Percentiles rank a stretch among this genome's conserved stretches.
Evolutionary conservation across 2,329 filamentous ascomycete species (phyloP).

Genomic region (Monilinia aucupariae): DNA sequence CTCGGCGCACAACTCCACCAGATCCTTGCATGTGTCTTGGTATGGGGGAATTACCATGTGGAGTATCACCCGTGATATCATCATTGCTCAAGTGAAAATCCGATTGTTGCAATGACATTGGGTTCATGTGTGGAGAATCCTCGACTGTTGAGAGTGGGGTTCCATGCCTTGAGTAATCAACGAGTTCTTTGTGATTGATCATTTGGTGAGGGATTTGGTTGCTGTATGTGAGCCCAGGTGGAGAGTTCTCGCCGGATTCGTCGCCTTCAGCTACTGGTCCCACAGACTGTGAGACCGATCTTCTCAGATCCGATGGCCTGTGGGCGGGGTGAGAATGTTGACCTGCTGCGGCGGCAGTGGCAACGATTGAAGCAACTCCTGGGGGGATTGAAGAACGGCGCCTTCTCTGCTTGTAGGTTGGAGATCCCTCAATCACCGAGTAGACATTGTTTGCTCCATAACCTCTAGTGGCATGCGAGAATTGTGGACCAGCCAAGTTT

Average conservation of each 20-base stretch:
- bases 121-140: constrained; percentile 71
- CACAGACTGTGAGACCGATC: constrained; percentile 85
- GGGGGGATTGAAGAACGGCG: constrained; percentile 89
- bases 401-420: constrained; percentile 96
- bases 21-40: constrained; percentile 64
- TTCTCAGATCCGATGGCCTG: constrained; percentile 81
- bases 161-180: constrained; percentile 81
- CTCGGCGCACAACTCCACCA: constrained; percentile 76
- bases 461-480: constrained; percentile 61
- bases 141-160: constrained; percentile 85
- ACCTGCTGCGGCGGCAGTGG: constrained; percentile 49
- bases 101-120: constrained; percentile 63
- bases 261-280: constrained; percentile 76
- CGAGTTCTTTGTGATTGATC: constrained; percentile 70
- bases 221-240: constrained; percentile 68
- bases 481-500: constrained; percentile 75
- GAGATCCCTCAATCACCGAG: constrained; percentile 94
- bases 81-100: constrained; percentile 63
- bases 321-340: constrained; percentile 54
- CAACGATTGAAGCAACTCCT: constrained; percentile 63
- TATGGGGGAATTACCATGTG: constrained; percentile 54
- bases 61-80: constrained; percentile 54
- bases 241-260: constrained; percentile 72
- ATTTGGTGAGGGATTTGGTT: constrained; percentile 59
- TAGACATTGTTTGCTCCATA: constrained; percentile 76